A percentile compares a stretch with the other conserved stretches of the same genome.
Conservation (phyloP, 176 grass and related monocot genomes). For the Oryza meyeriana region DNA sequence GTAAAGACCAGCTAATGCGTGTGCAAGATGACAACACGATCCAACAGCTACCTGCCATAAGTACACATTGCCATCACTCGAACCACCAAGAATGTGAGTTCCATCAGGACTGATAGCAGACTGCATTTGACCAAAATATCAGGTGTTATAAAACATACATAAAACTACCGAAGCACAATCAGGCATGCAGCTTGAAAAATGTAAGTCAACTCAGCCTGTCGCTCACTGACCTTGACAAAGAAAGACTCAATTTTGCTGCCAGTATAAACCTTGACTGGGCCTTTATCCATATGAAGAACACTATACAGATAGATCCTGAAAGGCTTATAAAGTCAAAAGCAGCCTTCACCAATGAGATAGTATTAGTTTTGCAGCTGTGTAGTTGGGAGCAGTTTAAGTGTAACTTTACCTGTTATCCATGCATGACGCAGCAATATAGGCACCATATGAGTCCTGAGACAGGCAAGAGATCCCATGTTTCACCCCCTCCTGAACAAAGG, state of each 20-base stretch:
- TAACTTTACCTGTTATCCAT: conserved; percentile 92
- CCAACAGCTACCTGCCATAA: conserved; percentile 76
- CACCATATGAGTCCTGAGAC: conserved; percentile 81
- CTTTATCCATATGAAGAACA: conserved; percentile 71
- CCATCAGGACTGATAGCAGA: conserved; percentile 87
- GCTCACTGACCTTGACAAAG: conserved; percentile 79
- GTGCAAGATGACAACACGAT: neutral
- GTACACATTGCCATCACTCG: conserved; percentile 79
- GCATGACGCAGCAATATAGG: conserved; percentile 73
- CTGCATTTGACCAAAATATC: conserved; percentile 32
- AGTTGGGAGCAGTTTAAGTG: neutral
- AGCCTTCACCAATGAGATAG: neutral
- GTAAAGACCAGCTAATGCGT: neutral
- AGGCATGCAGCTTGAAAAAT: neutral
- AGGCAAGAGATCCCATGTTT: conserved; percentile 89
- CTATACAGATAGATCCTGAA: conserved; percentile 92
- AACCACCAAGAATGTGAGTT: conserved; percentile 85
- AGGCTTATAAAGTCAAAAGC: conserved; percentile 23
- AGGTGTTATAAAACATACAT: conserved; percentile 17
- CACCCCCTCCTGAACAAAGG: conserved; percentile 47
- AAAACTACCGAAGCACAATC: neutral
- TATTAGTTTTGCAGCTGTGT: neutral
- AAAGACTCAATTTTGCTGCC: conserved; percentile 97
- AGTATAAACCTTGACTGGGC: conserved; percentile 65
- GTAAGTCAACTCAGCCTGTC: neutral